Conservation (phyloP, 768 basidiomycete genomes). For the Podaxis rugospora region DNA sequence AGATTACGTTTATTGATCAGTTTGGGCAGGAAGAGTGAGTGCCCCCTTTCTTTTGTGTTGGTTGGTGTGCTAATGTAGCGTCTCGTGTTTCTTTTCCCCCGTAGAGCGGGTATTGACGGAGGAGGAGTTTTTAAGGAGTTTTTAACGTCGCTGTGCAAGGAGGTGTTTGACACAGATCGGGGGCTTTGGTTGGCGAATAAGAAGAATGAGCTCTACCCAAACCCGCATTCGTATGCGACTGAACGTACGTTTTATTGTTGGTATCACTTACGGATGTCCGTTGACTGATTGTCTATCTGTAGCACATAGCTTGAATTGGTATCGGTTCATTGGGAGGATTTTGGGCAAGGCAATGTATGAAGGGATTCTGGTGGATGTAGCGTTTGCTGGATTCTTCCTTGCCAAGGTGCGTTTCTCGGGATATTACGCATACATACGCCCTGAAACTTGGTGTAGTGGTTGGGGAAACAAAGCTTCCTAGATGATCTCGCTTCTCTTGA, state of each 20-base stretch:
- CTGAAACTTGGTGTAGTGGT: conserved; percentile 52
- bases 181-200: conserved; percentile 91
- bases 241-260: conserved; percentile 53
- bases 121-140: conserved; percentile 99
- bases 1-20: conserved; percentile 91
- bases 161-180: conserved; percentile 92
- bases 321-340: conserved; percentile 87
- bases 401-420: conserved; percentile 54
- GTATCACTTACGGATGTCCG: neutral
- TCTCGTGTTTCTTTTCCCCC: neutral
- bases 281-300: neutral
- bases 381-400: conserved; percentile 94
- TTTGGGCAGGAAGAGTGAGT: conserved; percentile 82
- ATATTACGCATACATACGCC: too few relatives aligned
- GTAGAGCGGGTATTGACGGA: conserved; percentile 88
- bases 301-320: conserved; percentile 91
- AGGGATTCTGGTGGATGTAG: conserved; percentile 91
- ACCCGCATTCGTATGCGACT: conserved; percentile 86
- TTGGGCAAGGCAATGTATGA: conserved; percentile 97
- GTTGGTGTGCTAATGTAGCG: neutral
- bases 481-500: conserved; percentile 93
- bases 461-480: conserved; percentile 86
- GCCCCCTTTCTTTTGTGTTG: neutral
- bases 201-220: conserved; percentile 94
- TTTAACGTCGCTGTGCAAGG: conserved; percentile 86